Percentiles rank a stretch among this genome's conserved stretches.
Evolutionary conservation across 108 stramenopile species (phyloP).

Genomic region (Skeletonema tropicum): DNA sequence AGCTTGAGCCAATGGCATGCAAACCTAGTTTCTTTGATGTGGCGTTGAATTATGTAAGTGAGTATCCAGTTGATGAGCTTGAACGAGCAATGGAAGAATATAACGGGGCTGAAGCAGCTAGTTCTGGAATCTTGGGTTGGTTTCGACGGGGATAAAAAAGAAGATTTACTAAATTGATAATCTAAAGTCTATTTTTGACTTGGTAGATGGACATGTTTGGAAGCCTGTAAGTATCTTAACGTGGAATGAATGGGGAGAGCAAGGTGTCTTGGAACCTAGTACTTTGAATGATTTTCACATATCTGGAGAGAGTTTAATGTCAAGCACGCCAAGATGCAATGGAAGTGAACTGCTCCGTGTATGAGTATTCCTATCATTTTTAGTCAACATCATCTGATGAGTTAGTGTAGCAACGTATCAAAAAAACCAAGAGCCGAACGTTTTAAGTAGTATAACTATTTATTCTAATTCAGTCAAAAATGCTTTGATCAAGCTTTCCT

Average conservation of each 20-base stretch:
- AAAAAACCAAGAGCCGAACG: too few species aligned
- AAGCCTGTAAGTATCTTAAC: background rate
- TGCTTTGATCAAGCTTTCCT: slow-evolving; percentile 40
- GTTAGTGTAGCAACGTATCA: too few species aligned
- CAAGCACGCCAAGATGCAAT: background rate
- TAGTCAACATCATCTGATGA: too few species aligned
- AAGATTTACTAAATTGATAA: background rate
- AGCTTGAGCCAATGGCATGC: slow-evolving; percentile 54
- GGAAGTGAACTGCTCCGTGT: too few species aligned
- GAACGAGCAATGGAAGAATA: slow-evolving; percentile 55
- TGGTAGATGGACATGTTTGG: background rate
- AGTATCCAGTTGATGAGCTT: slow-evolving; percentile 53
- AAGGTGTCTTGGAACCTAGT: background rate
- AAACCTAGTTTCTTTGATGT: slow-evolving; percentile 85
- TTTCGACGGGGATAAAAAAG: slow-evolving; percentile 21
- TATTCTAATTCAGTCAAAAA: slow-evolving; percentile 19
- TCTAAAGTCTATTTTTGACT: too few species aligned
- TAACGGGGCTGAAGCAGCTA: slow-evolving; percentile 18
- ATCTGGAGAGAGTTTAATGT: background rate
- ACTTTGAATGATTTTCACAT: background rate
- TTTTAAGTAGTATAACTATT: background rate
- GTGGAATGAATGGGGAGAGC: background rate
- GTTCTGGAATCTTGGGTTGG: slow-evolving; percentile 46
- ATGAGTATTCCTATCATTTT: too few species aligned
- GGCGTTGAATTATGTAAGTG: slow-evolving; percentile 65